Percentiles rank a stretch among this genome's conserved stretches.
These are phyloP conservation scores for Bryopsis sp. DNA, from an alignment of 139 green algal species.

Conservation along the genomic window DNA sequence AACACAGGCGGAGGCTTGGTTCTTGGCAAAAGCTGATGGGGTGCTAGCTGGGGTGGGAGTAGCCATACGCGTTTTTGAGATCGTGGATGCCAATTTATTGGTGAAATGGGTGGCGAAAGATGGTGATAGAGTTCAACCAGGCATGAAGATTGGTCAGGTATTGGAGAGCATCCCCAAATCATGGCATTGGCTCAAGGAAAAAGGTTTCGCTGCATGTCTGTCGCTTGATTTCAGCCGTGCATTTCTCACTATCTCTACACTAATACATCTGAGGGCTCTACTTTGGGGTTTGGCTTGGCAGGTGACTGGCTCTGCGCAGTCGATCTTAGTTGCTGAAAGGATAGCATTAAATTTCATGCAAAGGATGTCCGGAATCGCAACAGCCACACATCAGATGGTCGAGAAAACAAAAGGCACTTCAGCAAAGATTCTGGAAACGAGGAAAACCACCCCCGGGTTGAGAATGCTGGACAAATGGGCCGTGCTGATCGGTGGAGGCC, in stretches of 20 bases:
- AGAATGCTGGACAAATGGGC: slow-evolving; percentile 97
- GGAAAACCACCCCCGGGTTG: slow-evolving; percentile 91
- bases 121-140: slow-evolving; percentile 17
- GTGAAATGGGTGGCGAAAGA: slow-evolving; percentile 46
- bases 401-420: slow-evolving; percentile 20
- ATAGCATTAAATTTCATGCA: slow-evolving; percentile 99
- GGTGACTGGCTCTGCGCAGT: slow-evolving; percentile 55
- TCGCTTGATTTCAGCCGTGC: no score
- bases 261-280: no score
- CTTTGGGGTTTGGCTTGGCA: slow-evolving; percentile 49
- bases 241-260: background rate
- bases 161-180: slow-evolving; percentile 4
- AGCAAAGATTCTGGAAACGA: slow-evolving; percentile 75
- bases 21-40: slow-evolving; percentile 86
- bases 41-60: slow-evolving; percentile 81
- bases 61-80: slow-evolving; percentile 64
- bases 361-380: slow-evolving; percentile 87
- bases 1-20: slow-evolving; percentile 62
- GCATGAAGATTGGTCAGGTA: slow-evolving; percentile 18
- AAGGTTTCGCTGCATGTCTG: no score
- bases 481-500: slow-evolving; percentile 69
- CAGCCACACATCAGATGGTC: slow-evolving; percentile 67
- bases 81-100: slow-evolving; percentile 66
- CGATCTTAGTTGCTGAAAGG: slow-evolving; percentile 89
- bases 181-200: no score